phyloP scores from a whole-genome alignment of 495 filamentous ascomycete genomes.

The Mycothermus thermophilus region DNA sequence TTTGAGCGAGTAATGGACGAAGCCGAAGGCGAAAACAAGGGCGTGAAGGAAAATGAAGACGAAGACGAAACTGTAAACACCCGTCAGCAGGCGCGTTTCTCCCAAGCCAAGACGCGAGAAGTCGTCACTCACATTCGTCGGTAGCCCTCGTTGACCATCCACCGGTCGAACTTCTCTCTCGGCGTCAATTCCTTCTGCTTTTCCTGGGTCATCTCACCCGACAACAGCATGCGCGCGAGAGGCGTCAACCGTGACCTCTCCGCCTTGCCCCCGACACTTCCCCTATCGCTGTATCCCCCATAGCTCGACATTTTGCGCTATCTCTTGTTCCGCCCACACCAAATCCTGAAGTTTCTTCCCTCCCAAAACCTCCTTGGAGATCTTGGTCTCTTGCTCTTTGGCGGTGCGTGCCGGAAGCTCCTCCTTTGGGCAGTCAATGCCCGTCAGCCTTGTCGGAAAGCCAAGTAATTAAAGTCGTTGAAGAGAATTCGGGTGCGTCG shows the following conservation, averaged over 20 bases:
- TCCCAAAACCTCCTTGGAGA: constrained; percentile 5
- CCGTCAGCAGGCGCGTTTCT: constrained; percentile 10
- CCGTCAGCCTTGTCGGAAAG: constrained; percentile 5
- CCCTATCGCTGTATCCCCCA: constrained; percentile 15
- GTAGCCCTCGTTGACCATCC: constrained; percentile 72
- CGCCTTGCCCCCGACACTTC: constrained; percentile 19
- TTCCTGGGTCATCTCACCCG: constrained; percentile 54
- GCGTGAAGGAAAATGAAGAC: constrained; percentile 52
- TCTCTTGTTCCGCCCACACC: constrained; percentile 4
- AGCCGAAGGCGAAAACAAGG: constrained; percentile 57
- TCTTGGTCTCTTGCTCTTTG: constrained; percentile 3
- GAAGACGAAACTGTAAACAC: constrained; percentile 46
- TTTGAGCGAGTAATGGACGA: constrained; percentile 62
- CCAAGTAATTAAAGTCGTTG: constrained; percentile 10
- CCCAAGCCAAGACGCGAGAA: neutral
- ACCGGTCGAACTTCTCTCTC: constrained; percentile 39
- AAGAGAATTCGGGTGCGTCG: constrained; percentile 1
- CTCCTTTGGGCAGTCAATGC: constrained; percentile 9
- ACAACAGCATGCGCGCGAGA: constrained; percentile 52
- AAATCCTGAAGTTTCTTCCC: constrained; percentile 3
- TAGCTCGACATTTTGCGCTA: constrained; percentile 28
- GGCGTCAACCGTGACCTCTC: constrained; percentile 57
- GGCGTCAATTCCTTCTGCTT: constrained; percentile 44
- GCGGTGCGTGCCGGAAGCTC: constrained; percentile 7
- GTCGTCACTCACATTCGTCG: constrained; percentile 44